Percentiles rank a stretch among this genome's conserved stretches.
These are phyloP conservation scores for Monosporascus ibericus DNA, from an alignment of 2,329 filamentous ascomycete species.

Conservation along the genomic window DNA sequence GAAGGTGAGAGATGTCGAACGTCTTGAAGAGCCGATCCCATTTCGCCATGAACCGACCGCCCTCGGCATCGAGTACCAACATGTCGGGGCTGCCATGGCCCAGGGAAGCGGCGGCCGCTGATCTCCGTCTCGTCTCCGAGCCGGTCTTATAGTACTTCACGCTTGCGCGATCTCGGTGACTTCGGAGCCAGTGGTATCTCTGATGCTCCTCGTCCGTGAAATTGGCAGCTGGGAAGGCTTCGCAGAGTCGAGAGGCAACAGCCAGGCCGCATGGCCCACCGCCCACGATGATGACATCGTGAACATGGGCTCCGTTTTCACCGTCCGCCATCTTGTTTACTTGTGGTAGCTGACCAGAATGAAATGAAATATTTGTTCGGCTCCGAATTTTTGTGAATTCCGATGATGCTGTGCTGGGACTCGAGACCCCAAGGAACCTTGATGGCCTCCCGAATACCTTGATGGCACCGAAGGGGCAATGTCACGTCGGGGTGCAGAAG, in stretches of 20 bases:
- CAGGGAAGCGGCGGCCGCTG: constrained; percentile 16
- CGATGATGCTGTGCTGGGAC: too few species aligned
- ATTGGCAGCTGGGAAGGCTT: constrained; percentile 68
- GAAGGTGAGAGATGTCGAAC: constrained; percentile 64
- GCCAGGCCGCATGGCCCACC: constrained; percentile 71
- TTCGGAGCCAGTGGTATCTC: constrained; percentile 72
- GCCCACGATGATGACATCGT: constrained; percentile 68
- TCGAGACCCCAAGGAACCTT: constrained; percentile 5
- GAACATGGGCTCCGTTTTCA: constrained; percentile 29
- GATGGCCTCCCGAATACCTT: constrained; percentile 2
- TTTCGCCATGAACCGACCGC: constrained; percentile 58
- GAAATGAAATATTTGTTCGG: neutral
- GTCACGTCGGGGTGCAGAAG: neutral
- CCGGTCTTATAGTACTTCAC: constrained; percentile 47
- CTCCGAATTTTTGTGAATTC: neutral
- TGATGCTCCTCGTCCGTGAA: constrained; percentile 81
- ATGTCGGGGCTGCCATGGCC: constrained; percentile 30
- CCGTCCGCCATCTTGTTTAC: constrained; percentile 6
- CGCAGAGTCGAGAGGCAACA: constrained; percentile 64
- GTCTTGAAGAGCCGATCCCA: constrained; percentile 66
- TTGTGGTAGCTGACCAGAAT: neutral
- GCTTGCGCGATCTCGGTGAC: constrained; percentile 54
- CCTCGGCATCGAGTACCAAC: constrained; percentile 62
- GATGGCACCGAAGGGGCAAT: neutral
- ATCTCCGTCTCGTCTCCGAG: constrained; percentile 24